These are phyloP conservation scores for Nothomitra cinnamomea DNA, from an alignment of 2,329 filamentous ascomycete species.

Conservation along the genomic window DNA sequence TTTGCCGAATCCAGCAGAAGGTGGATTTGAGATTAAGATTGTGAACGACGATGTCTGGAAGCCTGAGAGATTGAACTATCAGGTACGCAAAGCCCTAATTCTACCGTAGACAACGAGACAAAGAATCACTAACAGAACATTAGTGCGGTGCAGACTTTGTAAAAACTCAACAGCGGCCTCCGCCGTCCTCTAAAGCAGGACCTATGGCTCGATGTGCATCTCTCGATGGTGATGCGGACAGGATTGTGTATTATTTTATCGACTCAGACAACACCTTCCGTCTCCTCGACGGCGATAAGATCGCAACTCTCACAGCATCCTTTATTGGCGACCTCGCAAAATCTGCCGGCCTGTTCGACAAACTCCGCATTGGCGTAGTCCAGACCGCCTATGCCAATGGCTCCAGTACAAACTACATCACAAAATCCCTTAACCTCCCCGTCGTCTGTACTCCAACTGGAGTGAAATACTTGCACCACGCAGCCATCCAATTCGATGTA, in stretches of 20 bases:
- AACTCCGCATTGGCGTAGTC: conserved; percentile 81
- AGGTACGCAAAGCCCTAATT: conserved; percentile 37
- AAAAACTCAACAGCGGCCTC: conserved; percentile 89
- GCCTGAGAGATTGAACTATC: conserved; percentile 74
- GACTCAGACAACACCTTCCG: conserved; percentile 72
- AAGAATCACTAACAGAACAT: conserved; percentile 6
- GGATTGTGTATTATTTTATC: conserved; percentile 86
- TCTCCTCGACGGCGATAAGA: conserved; percentile 90
- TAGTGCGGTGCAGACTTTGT: conserved; percentile 92
- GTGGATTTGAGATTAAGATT: conserved; percentile 63
- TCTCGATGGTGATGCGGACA: conserved; percentile 87
- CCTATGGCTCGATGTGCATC: conserved; percentile 71
- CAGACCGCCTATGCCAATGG: conserved; percentile 98
- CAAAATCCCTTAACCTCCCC: conserved; percentile 72
- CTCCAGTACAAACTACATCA: conserved; percentile 79
- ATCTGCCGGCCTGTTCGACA: conserved; percentile 58
- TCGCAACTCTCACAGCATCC: conserved; percentile 81
- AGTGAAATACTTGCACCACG: conserved; percentile 95
- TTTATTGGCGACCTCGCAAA: conserved; percentile 83
- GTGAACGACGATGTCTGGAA: conserved; percentile 88
- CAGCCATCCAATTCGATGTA: conserved; percentile 85
- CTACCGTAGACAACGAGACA: background rate
- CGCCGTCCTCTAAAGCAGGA: conserved; percentile 62
- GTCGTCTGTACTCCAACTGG: conserved; percentile 89
- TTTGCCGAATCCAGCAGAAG: conserved; percentile 48